These are phyloP conservation scores for Ophiostoma tasmaniense DNA, from an alignment of 2,329 filamentous ascomycete species.

Conservation along the genomic window DNA sequence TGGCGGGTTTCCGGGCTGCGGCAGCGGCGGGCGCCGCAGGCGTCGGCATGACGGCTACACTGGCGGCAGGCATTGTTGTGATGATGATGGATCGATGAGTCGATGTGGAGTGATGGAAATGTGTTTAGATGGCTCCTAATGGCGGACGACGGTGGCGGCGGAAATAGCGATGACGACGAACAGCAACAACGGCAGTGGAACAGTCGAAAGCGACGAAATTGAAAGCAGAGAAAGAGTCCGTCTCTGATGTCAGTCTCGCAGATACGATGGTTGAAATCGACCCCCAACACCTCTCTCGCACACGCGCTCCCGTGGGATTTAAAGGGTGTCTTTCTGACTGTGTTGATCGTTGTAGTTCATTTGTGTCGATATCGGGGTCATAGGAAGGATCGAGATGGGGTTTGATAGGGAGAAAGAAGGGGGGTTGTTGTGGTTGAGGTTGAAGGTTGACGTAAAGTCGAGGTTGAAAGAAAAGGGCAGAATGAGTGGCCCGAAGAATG, in stretches of 20 bases:
- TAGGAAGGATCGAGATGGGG: slow-evolving; percentile 36
- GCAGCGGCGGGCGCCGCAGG: slow-evolving; percentile 54
- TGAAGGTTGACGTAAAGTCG: background rate
- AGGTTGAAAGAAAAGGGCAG: slow-evolving; percentile 10
- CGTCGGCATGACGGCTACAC: slow-evolving; percentile 55
- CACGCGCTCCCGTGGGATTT: slow-evolving; percentile 59
- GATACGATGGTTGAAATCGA: slow-evolving; percentile 54
- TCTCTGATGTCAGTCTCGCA: slow-evolving; percentile 25
- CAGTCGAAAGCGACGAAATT: slow-evolving; percentile 26
- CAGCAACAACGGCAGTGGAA: slow-evolving; percentile 19
- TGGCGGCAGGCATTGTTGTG: slow-evolving; percentile 60
- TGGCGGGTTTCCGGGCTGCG: slow-evolving; percentile 64
- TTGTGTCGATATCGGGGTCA: slow-evolving; percentile 47
- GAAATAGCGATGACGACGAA: slow-evolving; percentile 24
- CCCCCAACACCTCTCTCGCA: slow-evolving; percentile 47
- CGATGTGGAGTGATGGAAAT: background rate
- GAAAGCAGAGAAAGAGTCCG: slow-evolving; percentile 25
- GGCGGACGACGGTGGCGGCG: slow-evolving; percentile 21
- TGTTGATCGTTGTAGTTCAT: slow-evolving; percentile 42
- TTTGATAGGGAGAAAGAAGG: slow-evolving; percentile 7
- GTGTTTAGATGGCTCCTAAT: background rate
- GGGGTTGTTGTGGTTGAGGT: slow-evolving; percentile 7
- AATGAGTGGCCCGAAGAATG: slow-evolving; percentile 15
- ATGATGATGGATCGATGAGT: slow-evolving; percentile 23
- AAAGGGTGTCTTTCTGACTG: slow-evolving; percentile 58